phyloP scores from a whole-genome alignment of 768 basidiomycete genomes.

The Lactarius quietus region DNA sequence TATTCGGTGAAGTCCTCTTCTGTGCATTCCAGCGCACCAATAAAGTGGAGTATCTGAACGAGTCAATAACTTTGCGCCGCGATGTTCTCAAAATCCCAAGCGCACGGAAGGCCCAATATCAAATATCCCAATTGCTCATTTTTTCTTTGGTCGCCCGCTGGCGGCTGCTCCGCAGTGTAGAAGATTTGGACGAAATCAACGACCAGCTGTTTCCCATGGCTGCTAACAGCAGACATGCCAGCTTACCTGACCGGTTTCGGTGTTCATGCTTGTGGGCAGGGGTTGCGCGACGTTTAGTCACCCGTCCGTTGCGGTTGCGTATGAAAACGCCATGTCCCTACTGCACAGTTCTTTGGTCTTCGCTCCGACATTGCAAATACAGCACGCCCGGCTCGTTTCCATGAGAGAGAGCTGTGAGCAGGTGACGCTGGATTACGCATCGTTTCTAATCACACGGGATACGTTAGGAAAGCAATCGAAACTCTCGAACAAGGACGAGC shows the following conservation, averaged over 20 bases:
- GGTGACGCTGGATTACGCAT: not conserved
- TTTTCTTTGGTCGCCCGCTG: not conserved
- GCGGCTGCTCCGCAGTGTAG: not conserved
- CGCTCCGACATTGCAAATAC: not conserved
- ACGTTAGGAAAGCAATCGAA: not conserved
- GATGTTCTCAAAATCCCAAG: not conserved
- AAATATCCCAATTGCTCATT: not conserved
- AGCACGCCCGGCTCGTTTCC: not conserved
- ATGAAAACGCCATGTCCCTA: not conserved
- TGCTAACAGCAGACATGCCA: not conserved
- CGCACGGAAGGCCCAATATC: not conserved
- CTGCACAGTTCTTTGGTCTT: not conserved
- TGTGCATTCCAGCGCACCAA: not conserved
- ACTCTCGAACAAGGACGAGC: not conserved
- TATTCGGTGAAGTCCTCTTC: not conserved
- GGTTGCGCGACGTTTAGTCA: not conserved
- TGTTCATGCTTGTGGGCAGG: not conserved
- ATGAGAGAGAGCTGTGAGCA: not conserved
- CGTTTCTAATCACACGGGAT: not conserved
- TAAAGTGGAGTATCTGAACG: not conserved
- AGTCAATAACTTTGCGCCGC: not conserved
- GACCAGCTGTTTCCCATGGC: not conserved
- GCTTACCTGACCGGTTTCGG: not conserved
- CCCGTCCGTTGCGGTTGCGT: not conserved
- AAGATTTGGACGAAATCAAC: conserved; percentile 1